Evolutionary conservation across 1,284 basidiomycete species (phyloP).

Genomic region (Irpex sp.): DNA sequence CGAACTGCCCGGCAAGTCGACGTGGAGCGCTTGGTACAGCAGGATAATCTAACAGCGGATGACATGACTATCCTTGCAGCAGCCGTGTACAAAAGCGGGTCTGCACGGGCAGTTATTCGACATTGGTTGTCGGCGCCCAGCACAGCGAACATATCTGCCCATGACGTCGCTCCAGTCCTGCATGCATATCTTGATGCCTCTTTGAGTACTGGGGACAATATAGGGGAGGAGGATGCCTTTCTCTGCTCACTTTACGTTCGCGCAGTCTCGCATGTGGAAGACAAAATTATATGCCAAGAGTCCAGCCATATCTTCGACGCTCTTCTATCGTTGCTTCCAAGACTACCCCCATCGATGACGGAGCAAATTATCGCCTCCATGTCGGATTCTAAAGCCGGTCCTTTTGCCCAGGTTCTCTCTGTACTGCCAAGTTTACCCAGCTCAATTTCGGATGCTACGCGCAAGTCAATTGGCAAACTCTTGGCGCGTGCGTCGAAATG

Average conservation of each 20-base stretch:
- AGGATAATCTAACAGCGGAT: background rate
- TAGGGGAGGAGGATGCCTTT: background rate
- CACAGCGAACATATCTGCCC: background rate
- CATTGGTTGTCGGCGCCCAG: background rate
- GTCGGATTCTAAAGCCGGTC: background rate
- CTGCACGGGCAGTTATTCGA: background rate
- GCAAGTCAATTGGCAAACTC: background rate
- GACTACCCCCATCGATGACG: background rate
- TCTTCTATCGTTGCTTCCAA: background rate
- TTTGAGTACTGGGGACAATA: background rate
- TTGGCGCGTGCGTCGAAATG: conserved; percentile 3
- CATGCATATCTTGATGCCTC: background rate
- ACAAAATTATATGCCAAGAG: background rate
- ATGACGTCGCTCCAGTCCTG: background rate
- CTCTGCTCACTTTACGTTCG: background rate
- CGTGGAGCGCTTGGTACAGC: background rate
- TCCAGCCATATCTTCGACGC: background rate
- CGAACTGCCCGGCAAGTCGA: background rate
- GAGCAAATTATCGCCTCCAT: background rate
- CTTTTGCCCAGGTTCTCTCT: background rate
- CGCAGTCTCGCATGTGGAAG: background rate
- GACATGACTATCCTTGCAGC: background rate
- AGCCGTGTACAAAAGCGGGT: background rate
- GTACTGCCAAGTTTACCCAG: background rate
- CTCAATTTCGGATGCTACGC: background rate